phyloP scores from a whole-genome alignment of 768 basidiomycete genomes.

The Strobilomyces confusus region DNA sequence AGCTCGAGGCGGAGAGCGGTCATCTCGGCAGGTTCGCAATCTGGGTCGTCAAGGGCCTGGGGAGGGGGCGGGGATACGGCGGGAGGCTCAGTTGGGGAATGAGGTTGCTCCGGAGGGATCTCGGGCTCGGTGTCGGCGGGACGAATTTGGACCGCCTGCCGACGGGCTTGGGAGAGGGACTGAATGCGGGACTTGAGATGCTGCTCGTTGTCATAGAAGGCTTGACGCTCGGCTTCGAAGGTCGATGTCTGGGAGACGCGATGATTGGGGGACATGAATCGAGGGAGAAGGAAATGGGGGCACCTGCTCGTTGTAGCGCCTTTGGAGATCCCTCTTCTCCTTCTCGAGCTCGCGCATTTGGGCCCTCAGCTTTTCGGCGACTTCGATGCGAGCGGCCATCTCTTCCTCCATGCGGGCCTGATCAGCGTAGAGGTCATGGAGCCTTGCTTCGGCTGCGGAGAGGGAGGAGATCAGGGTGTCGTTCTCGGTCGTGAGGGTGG shows the following conservation, averaged over 20 bases:
- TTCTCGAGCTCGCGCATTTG: conserved; percentile 86
- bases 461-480: conserved; percentile 60
- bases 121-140: conserved; percentile 39
- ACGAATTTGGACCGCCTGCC: conserved; percentile 41
- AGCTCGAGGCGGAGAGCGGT: conserved; percentile 78
- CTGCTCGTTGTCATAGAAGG: conserved; percentile 91
- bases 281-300: conserved; percentile 6
- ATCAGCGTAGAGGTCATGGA: conserved; percentile 77
- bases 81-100: conserved; percentile 22
- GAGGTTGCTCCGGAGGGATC: conserved; percentile 35
- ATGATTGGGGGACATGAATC: conserved; percentile 14
- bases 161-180: conserved; percentile 66
- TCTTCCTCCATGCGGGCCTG: conserved; percentile 80
- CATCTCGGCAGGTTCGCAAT: conserved; percentile 83
- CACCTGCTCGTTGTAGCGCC: conserved; percentile 89
- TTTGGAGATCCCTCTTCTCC: conserved; percentile 78
- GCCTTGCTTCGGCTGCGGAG: conserved; percentile 62
- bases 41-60: conserved; percentile 58
- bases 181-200: conserved; percentile 89
- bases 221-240: conserved; percentile 89
- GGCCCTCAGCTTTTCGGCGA: conserved; percentile 73
- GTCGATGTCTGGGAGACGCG: conserved; percentile 57
- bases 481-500: conserved; percentile 60
- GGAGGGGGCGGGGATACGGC: conserved; percentile 24
- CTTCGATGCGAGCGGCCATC: conserved; percentile 75